Evolutionary conservation across 768 basidiomycete genomes (phyloP).

Genomic region (Leucocoprinus birnbaumii): DNA sequence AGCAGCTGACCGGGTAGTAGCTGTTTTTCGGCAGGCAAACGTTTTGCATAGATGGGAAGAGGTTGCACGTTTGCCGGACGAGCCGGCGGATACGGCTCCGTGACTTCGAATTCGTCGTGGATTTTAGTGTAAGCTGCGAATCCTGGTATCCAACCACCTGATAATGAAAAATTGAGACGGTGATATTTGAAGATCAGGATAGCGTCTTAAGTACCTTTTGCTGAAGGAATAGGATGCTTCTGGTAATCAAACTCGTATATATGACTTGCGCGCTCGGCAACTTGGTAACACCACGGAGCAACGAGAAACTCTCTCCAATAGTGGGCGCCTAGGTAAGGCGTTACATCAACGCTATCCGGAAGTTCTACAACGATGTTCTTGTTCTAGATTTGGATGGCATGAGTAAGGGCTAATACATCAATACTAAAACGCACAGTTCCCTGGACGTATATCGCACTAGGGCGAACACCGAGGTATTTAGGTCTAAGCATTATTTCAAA

Average conservation of each 20-base stretch:
- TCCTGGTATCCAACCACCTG: slow-evolving; percentile 12
- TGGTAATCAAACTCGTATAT: slow-evolving; percentile 31
- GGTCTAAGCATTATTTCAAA: slow-evolving; percentile 31
- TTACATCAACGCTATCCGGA: slow-evolving; percentile 21
- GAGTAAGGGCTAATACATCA: neutral
- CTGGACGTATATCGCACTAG: slow-evolving; percentile 27
- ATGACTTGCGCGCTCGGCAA: slow-evolving; percentile 16
- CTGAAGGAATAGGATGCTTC: slow-evolving; percentile 23
- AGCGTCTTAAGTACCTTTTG: neutral
- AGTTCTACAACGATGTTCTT: slow-evolving; percentile 29
- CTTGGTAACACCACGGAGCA: slow-evolving; percentile 13
- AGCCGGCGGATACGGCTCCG: slow-evolving; percentile 22
- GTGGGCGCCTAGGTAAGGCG: slow-evolving; percentile 25
- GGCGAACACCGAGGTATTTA: slow-evolving; percentile 22
- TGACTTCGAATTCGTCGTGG: slow-evolving; percentile 20
- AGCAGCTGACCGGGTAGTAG: neutral
- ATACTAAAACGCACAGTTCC: slow-evolving; percentile 22
- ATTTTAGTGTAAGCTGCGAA: slow-evolving; percentile 17
- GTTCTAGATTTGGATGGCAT: slow-evolving; percentile 16
- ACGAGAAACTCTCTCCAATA: slow-evolving; percentile 20
- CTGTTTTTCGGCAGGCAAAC: slow-evolving; percentile 4
- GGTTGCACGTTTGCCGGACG: slow-evolving; percentile 18
- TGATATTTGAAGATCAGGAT: no score
- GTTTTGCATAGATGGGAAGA: slow-evolving; percentile 18
- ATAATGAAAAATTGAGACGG: no score